Base-by-base conservation (phyloP, 306 rosid species). In the Gleditsia sinensis region DNA sequence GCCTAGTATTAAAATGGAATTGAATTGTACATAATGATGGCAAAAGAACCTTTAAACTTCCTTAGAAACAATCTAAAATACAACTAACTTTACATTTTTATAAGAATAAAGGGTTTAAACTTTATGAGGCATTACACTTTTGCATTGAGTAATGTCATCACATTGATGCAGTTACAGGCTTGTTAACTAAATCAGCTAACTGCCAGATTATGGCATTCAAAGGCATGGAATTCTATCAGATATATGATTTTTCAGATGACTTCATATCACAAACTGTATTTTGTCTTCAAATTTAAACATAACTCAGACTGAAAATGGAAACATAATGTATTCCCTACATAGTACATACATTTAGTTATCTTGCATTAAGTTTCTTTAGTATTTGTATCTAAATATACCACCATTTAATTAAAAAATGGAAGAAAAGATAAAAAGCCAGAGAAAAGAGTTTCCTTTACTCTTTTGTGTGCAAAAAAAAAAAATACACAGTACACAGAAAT, bases 401-500 rank as follows among this genome's bases (percentile, higher is more conserved):
- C 10, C 42, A 36, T 36, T 6, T 36, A 0, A 36, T 6, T 6
- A 36, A 36, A 36, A 43, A 42, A n/a, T n/a, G n/a, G n/a, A 42
- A 5, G 3, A 3, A n/a, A n/a, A n/a, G 4, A 3, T 16, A 65
- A 25, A 42, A 69, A 17, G 33, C 40, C 54, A 51, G 28, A 39
- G 24, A 58, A 46, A 48, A 66, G 42, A 50, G 20, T 57, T 49
- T 55, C 69, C 39, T 75, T 40, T 69, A n/a, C n/a, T 20, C 33
- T 56, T 46, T 48, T 34, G 64, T n/a, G 23, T 53, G 59, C 57
- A n/a, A 71, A 63, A 60, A 28, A 45, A 40, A n/a, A 59, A 16
- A 27, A 28, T 45, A 39, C 36, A 68, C 39, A 74, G 80, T 34
- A 71, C 32, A 59, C 21, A 58, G 30, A 16, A 64, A 78, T 51